Base-by-base conservation (phyloP, 2,329 filamentous ascomycete species). In the Botrytis hyacinthi region DNA sequence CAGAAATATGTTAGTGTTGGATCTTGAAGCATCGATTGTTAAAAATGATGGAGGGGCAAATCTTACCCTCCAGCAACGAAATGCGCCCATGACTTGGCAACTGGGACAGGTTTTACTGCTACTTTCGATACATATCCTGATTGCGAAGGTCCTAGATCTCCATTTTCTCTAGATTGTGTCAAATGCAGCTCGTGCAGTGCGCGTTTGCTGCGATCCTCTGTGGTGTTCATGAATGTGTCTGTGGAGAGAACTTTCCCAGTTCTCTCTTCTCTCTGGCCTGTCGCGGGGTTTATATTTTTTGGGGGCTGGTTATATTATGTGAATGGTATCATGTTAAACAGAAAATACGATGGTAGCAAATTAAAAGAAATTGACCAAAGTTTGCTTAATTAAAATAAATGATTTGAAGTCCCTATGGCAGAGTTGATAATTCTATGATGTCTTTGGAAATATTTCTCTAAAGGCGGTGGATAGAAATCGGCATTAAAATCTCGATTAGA, bases 31-130 rank as follows among this genome's bases (percentile, higher is more conserved):
- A n/a, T 67, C 44, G 10, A 60, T 20, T 29, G 10, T 42, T 26
- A 68, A 12, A 12, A 35, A 40, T 18, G n/a, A 35, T 22, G 61
- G 54, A 60, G 70, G 74, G 70, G 66, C 69, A 57, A 46, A 74
- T 85, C 88, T 80, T 88, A 97, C 94, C 91, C 95, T 87, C 95
- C 95, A 72, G 95, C 95, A 74, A 97, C 88, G 80, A 98, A 91
- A 85, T 97, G 94, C 75, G 94, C 93, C 92, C 94, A 97, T 82
- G 94, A 94, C 82, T 94, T 95, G 79, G 90, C 86, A 79, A 88
- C 88, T 3, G 87, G 87, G 54, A 77, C 75, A 42, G 81, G 79
- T 75, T 81, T 80, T 29, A 79, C 74, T 73, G 81, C 80, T 81
- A 84, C 79, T 75, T 80, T 78, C 3, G 80, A 72, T 65, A 80